Evolutionary conservation across 2,329 filamentous ascomycete genomes (phyloP).

Genomic region (Achaetomium macrosporum): DNA sequence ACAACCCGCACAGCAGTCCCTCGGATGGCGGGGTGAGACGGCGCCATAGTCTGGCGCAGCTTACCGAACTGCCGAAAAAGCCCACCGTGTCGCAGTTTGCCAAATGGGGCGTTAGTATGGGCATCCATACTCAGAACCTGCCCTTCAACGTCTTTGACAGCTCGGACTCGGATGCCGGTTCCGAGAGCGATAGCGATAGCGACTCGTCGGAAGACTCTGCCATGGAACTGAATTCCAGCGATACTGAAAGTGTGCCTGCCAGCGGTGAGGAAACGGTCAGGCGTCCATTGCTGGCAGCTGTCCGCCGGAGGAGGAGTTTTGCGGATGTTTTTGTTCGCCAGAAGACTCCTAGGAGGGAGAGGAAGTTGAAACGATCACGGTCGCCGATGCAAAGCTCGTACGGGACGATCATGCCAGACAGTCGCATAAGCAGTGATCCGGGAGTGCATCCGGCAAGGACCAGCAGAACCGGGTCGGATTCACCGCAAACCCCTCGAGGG

Average conservation of each 20-base stretch:
- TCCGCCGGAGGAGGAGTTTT: slow-evolving; percentile 36
- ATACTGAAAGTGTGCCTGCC: slow-evolving; percentile 35
- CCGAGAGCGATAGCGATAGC: slow-evolving; percentile 24
- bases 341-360: slow-evolving; percentile 26
- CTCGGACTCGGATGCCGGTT: slow-evolving; percentile 20
- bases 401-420: slow-evolving; percentile 21
- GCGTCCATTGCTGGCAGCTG: slow-evolving; percentile 24
- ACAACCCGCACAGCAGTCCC: slow-evolving; percentile 35
- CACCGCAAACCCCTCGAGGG: slow-evolving; percentile 1
- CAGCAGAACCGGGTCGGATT: not conserved
- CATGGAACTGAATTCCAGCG: slow-evolving; percentile 33
- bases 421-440: not conserved
- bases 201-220: slow-evolving; percentile 22
- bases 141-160: slow-evolving; percentile 52
- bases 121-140: slow-evolving; percentile 70
- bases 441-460: not conserved
- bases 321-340: slow-evolving; percentile 34
- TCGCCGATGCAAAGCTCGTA: slow-evolving; percentile 19
- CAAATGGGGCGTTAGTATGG: slow-evolving; percentile 60
- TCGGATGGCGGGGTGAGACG: slow-evolving; percentile 28
- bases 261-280: slow-evolving; percentile 35
- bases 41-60: slow-evolving; percentile 49
- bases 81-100: slow-evolving; percentile 47
- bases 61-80: slow-evolving; percentile 57
- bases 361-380: slow-evolving; percentile 13